A percentile compares a stretch with the other conserved stretches of the same genome.
Evolutionary conservation across 805 yeast species (phyloP).

Genomic region (fission yeast (Schizosaccharomyces pombe)): ASM294v3 CU329670.1:2731501-2732000

Average conservation of each 20-base stretch:
- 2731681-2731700: constrained; percentile 41
- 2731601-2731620: constrained; percentile 44
- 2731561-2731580: constrained; percentile 31
- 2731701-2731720: neutral
- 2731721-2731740: neutral
- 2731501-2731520: constrained; percentile 7
- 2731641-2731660: constrained; percentile 32
- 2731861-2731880: neutral
- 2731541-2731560: constrained; percentile 31
- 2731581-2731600: constrained; percentile 34
- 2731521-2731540: constrained; percentile 25
- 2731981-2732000: too few species aligned
- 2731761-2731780: neutral
- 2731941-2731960: neutral
- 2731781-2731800: neutral
- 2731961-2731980: neutral
- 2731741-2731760: neutral
- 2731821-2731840: neutral
- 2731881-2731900: neutral
- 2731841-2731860: neutral
- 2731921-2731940: neutral
- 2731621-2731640: constrained; percentile 41
- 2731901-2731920: neutral
- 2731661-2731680: constrained; percentile 58
- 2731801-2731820: neutral